These are phyloP conservation scores for Theobroma cacao DNA, from an alignment of 345 rosid genomes.

Conservation along the genomic window DNA sequence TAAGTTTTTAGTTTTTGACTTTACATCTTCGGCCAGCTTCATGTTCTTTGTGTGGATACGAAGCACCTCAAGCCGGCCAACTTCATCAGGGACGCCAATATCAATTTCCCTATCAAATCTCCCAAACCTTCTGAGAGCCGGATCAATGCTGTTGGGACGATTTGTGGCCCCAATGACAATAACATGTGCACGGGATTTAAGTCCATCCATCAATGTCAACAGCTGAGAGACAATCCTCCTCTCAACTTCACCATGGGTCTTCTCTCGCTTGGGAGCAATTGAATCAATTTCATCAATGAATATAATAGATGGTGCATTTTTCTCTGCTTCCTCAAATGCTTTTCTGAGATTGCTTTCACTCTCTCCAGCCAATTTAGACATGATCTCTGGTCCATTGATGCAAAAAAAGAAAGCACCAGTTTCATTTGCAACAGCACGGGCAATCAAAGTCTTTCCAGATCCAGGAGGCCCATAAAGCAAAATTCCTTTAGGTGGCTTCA, in stretches of 20 bases:
- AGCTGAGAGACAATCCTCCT: slow-evolving; percentile 97
- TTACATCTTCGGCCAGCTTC: slow-evolving; percentile 95
- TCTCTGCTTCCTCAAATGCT: slow-evolving; percentile 98
- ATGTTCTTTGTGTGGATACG: slow-evolving; percentile 97
- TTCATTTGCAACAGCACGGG: slow-evolving; percentile 95
- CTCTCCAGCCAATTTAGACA: slow-evolving; percentile 97
- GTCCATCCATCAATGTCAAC: slow-evolving; percentile 93
- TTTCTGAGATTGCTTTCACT: slow-evolving; percentile 97
- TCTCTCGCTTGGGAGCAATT: slow-evolving; percentile 95
- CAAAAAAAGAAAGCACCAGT: slow-evolving; percentile 97
- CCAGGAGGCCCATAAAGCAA: slow-evolving; percentile 88
- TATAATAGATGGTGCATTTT: slow-evolving; percentile 93
- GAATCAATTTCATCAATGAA: slow-evolving; percentile 94
- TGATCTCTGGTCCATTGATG: slow-evolving; percentile 94
- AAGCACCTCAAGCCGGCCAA: slow-evolving; percentile 98
- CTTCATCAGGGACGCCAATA: slow-evolving; percentile 95
- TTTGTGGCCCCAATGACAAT: slow-evolving; percentile 98
- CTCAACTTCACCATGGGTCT: slow-evolving; percentile 96
- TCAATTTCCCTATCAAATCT: slow-evolving; percentile 94
- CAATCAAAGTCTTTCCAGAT: slow-evolving; percentile 87
- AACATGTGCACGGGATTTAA: slow-evolving; percentile 87
- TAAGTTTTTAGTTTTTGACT: neutral
- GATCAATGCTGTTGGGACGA: slow-evolving; percentile 95
- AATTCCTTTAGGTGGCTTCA: slow-evolving; percentile 96
- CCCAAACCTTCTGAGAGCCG: slow-evolving; percentile 92